phyloP scores from a whole-genome alignment of 202 grass and related monocot genomes.

The Miscanthus sacchariflorus region DNA sequence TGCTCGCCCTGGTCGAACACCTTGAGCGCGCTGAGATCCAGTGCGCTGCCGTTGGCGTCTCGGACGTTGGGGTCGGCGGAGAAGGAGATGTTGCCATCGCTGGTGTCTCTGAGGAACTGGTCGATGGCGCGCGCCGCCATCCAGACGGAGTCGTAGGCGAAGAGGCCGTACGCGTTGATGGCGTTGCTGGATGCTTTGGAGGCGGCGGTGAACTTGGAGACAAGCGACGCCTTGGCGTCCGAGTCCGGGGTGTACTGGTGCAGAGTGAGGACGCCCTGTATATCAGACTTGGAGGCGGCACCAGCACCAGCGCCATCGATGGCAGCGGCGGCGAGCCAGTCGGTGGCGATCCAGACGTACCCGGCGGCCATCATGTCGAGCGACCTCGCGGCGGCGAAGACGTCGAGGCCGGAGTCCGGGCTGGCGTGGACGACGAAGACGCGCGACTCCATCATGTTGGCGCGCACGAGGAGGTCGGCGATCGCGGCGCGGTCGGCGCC shows the following conservation, averaged over 20 bases:
- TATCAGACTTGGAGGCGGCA: not conserved
- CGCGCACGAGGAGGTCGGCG: slow-evolving; percentile 46
- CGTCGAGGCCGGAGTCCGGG: slow-evolving; percentile 63
- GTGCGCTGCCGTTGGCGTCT: slow-evolving; percentile 45
- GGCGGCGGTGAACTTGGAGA: slow-evolving; percentile 32
- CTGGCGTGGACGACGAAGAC: slow-evolving; percentile 71
- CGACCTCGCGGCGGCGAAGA: slow-evolving; percentile 52
- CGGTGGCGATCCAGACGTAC: slow-evolving; percentile 76
- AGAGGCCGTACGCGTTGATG: slow-evolving; percentile 61
- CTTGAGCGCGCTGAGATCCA: slow-evolving; percentile 51
- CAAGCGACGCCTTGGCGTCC: slow-evolving; percentile 51
- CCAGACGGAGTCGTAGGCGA: slow-evolving; percentile 76
- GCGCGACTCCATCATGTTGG: slow-evolving; percentile 58
- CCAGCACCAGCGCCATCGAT: not conserved
- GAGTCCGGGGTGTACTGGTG: slow-evolving; percentile 65
- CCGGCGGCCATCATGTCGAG: slow-evolving; percentile 60
- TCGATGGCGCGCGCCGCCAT: slow-evolving; percentile 62
- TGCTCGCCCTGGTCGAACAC: slow-evolving; percentile 63
- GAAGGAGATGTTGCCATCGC: slow-evolving; percentile 51
- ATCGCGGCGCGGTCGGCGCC: slow-evolving; percentile 33
- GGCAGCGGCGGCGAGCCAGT: slow-evolving; percentile 66
- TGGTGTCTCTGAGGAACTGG: slow-evolving; percentile 42
- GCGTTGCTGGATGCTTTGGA: not conserved
- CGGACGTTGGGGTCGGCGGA: slow-evolving; percentile 51
- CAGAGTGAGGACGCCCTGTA: slow-evolving; percentile 61